A percentile compares a stretch with the other conserved stretches of the same genome.
phyloP scores from a whole-genome alignment of 441 rosid species.

The Adansonia rubrostipa region DNA sequence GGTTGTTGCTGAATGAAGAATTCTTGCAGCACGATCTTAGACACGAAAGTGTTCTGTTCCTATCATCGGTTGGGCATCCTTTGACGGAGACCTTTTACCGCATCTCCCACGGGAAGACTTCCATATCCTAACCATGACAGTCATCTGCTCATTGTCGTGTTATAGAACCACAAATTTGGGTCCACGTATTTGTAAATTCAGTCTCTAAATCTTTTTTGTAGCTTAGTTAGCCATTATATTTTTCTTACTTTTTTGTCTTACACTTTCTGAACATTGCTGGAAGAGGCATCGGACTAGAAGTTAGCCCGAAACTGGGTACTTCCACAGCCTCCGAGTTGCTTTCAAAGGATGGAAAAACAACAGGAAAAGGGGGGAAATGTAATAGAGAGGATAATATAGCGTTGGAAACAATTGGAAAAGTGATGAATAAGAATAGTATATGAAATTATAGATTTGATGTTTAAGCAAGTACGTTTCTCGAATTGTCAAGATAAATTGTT shows the following conservation, averaged over 20 bases:
- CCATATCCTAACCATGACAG: background rate
- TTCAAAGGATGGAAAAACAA: background rate
- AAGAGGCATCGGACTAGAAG: background rate
- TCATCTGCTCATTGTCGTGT: background rate
- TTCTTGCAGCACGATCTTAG: background rate
- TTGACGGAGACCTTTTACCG: background rate
- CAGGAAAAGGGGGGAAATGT: background rate
- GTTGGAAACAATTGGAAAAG: background rate
- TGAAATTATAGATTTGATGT: background rate
- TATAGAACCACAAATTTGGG: background rate
- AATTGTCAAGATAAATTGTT: background rate
- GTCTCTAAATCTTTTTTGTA: background rate
- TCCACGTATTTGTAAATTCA: background rate
- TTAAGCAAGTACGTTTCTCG: no score
- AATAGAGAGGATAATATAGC: background rate
- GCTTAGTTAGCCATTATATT: background rate
- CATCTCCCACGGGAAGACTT: background rate
- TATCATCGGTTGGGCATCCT: background rate
- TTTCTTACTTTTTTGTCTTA: no score
- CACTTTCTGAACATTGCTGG: background rate
- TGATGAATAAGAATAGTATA: background rate
- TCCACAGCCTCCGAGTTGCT: background rate
- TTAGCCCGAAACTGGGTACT: background rate
- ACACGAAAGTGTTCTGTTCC: background rate
- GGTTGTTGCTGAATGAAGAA: background rate